phyloP scores from a whole-genome alignment of 495 filamentous ascomycete genomes.

The Lepidopterella palustris region DNA sequence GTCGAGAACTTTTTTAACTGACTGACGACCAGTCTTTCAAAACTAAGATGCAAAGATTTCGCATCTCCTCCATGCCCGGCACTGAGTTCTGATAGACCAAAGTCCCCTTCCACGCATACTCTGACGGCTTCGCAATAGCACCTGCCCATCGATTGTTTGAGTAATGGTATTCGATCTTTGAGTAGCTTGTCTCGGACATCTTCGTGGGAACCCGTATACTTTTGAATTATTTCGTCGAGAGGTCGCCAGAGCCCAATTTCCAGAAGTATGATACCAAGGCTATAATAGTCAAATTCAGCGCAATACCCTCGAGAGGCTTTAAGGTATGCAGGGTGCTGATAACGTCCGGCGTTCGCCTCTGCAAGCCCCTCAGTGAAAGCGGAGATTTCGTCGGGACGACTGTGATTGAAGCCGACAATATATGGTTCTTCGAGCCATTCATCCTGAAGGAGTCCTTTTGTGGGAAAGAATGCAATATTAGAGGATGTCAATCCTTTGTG shows the following conservation, averaged over 20 bases:
- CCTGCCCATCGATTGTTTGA: no score
- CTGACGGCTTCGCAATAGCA: no score
- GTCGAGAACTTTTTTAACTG: no score
- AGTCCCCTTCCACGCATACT: no score
- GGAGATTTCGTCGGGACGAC: conserved; percentile 39
- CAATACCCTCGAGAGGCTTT: conserved; percentile 30
- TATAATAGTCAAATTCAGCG: conserved; percentile 46
- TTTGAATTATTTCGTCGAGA: not conserved
- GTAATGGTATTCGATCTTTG: no score
- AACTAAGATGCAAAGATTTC: no score
- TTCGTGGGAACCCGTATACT: no score
- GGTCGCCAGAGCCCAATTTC: conserved; percentile 47
- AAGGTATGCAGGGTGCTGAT: conserved; percentile 43
- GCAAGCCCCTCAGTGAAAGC: conserved; percentile 37
- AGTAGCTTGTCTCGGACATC: no score
- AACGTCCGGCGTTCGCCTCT: conserved; percentile 40
- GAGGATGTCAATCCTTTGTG: conserved; percentile 48
- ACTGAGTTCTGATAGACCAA: no score
- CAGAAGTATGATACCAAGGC: conserved; percentile 41
- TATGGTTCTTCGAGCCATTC: conserved; percentile 28
- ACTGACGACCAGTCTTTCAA: no score
- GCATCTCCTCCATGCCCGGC: no score
- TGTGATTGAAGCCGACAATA: conserved; percentile 47
- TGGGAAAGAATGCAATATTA: conserved; percentile 45
- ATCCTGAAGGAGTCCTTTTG: conserved; percentile 15